Evolutionary conservation across 169 alveolate species (phyloP), one percentile per base, ranked within the genome.

Genomic region (Toxoplasma gondii): DNA sequence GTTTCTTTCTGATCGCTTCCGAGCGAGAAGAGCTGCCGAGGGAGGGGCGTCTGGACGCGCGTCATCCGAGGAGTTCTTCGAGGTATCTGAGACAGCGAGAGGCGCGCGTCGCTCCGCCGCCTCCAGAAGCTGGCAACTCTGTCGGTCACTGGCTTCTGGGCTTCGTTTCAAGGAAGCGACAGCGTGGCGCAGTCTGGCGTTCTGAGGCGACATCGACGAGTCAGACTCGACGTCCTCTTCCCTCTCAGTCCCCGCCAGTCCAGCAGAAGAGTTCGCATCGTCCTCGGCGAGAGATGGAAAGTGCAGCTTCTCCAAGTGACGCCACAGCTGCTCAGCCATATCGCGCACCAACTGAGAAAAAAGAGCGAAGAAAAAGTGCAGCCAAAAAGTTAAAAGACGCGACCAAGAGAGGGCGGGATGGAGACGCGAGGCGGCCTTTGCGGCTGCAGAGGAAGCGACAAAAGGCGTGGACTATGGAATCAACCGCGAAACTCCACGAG

Each of bases 281-380:
- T 82, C 69, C 67, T 44, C 10, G 5, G 34, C 44, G 17, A 17
- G 67, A 12, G 69, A 16, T 49, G 90, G 90, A 24, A 1, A 38
- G 90, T 82, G 41, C 17, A 24, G 53, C 10, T 0, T 4, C 64
- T 82, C 90, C 41, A 82, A 31, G 36, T 29, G 39, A 17, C 41
- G 38, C 90, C 90, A 82, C 67, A 82, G 67, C 54, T 43, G 90
- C 41, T 82, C 90, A n/a, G 90, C 90, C 44, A 82, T 22, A 67
- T 82, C 90, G n/a, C 67, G 53, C 31, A 82, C 90, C 34, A 82
- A n/a, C 90, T 82, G 90, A 12, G 34, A 7, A 12, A 10, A 44
- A 31, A 10, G 44, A 12, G 41, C 22, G 22, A 34, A 17, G 34
- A 17, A 78, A 34, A 78, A n/a, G 22, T 17, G 31, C 16, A 78